Conservation (phyloP, 768 basidiomycete genomes). For the Cystobasidiopsis lactophilus region DNA sequence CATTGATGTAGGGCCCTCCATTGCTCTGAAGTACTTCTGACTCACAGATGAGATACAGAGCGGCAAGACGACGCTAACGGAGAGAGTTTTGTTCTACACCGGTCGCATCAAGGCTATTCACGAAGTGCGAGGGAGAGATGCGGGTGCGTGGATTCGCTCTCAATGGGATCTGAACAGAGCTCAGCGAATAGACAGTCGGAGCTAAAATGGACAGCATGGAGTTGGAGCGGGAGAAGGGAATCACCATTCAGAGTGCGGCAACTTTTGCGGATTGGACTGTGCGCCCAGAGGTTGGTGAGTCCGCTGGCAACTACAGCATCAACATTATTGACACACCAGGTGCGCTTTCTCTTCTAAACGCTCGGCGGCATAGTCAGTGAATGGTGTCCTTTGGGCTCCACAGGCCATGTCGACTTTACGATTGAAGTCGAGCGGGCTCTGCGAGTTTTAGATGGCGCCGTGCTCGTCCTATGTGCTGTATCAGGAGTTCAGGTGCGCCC, state of each 20-base stretch:
- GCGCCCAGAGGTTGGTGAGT: slow-evolving; percentile 24
- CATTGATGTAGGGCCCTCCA: slow-evolving; percentile 30
- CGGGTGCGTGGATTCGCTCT: no score
- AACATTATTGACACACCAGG: slow-evolving; percentile 99
- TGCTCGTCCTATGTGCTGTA: slow-evolving; percentile 88
- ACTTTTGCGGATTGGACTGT: slow-evolving; percentile 89
- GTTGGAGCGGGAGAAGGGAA: slow-evolving; percentile 92
- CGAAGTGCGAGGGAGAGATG: slow-evolving; percentile 87
- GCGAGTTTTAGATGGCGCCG: slow-evolving; percentile 86
- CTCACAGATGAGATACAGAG: neutral
- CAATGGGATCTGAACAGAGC: no score
- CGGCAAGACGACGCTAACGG: slow-evolving; percentile 93
- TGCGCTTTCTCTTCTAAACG: slow-evolving; percentile 17
- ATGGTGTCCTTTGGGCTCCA: no score
- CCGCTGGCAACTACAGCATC: slow-evolving; percentile 59
- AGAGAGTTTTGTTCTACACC: slow-evolving; percentile 86
- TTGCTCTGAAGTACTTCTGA: neutral
- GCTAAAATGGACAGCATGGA: slow-evolving; percentile 99
- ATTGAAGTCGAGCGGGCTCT: slow-evolving; percentile 96
- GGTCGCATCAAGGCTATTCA: slow-evolving; percentile 89
- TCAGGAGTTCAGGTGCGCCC: slow-evolving; percentile 66
- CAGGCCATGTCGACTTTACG: slow-evolving; percentile 97
- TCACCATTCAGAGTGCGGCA: slow-evolving; percentile 95
- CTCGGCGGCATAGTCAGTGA: neutral
- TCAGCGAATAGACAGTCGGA: no score